A percentile compares a stretch with the other conserved stretches of the same genome.
Conservation (phyloP, 2,329 filamentous ascomycete species). For the Metarhizium robertsii region DNA sequence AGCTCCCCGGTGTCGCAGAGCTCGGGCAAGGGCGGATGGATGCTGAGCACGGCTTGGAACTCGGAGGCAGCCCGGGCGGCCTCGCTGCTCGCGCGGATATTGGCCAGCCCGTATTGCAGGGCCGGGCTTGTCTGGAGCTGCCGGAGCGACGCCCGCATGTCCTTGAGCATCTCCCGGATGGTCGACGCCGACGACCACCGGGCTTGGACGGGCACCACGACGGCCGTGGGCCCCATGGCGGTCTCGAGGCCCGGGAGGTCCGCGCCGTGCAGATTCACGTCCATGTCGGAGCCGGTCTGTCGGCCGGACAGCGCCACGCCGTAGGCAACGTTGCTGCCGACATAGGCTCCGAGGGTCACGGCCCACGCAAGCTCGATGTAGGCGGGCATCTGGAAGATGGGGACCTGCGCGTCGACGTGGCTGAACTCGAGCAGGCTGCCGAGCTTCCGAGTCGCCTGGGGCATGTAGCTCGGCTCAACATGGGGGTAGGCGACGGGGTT, state of each 20-base stretch:
- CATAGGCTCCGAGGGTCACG: constrained; percentile 5
- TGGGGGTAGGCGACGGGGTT: background rate
- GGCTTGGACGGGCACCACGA: constrained; percentile 5
- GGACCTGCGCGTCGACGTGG: background rate
- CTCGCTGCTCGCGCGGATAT: background rate
- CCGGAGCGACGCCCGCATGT: background rate
- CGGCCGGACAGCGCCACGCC: constrained; percentile 4
- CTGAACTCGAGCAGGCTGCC: background rate
- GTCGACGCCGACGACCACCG: background rate
- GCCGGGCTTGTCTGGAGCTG: constrained; percentile 2
- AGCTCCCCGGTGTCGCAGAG: background rate
- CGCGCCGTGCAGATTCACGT: too few species aligned
- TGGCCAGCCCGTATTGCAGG: background rate
- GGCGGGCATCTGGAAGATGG: constrained; percentile 1
- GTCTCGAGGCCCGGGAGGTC: background rate
- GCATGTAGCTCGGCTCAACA: background rate
- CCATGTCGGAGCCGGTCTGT: background rate
- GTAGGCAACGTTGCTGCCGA: constrained; percentile 3
- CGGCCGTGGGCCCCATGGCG: constrained; percentile 4
- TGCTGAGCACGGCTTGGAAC: constrained; percentile 1
- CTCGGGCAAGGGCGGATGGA: background rate
- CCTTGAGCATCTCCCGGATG: constrained; percentile 3
- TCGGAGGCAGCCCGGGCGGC: background rate
- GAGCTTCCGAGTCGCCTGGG: background rate
- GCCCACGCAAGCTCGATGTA: constrained; percentile 7